Base-by-base conservation (phyloP, 805 yeast genomes). In the Cyberlindnera euphorbiiphila region DNA sequence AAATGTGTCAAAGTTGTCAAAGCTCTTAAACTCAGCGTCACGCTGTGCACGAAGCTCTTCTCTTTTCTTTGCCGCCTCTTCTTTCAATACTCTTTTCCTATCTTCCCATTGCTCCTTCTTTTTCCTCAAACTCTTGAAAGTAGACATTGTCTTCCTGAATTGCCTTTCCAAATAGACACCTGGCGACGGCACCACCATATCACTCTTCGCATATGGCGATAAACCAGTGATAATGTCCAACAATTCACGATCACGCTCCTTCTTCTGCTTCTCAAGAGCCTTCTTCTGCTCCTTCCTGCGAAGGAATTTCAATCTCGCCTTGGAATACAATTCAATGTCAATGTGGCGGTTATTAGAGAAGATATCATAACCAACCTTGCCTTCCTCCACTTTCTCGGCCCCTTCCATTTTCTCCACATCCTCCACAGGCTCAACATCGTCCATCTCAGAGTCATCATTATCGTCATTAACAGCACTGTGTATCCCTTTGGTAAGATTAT, bases 321-420 rank as follows among this genome's bases (percentile, higher is more conserved):
- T 57, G 0, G 86, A 79, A 54, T 78, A 79, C 27, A 63, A 75
- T 11, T 68, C 74, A 26, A 84, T 66, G 57, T 82, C 81, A 44
- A 81, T 74, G 11, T 53, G 50, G 4, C 14, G 16, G 4, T 21
- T 32, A 9, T 12, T 15, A 4, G 37, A 17, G 28, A 34, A 34
- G 27, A 27, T 22, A n/a, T 34, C 37, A 11, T 27, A 27, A 17
- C 17, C 14, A 5, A 13, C 4, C 30, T 32, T 32, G 17, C 19
- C 23, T 8, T 19, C 25, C n/a, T 33, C 29, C 25, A 28, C 30
- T 18, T 25, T 9, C 20, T 6, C 12, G 9, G 9, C 29, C 17
- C 19, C 21, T 4, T 29, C 39, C 12, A 23, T 24, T 8, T 29
- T 35, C 13, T 32, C 31, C 13, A 45, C 44, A 22, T 27, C 20